A percentile compares a stretch with the other conserved stretches of the same genome.
These are phyloP conservation scores for Neurospora crassa DNA, from an alignment of 2,329 filamentous ascomycete genomes.

Conservation along the genomic window DNA sequence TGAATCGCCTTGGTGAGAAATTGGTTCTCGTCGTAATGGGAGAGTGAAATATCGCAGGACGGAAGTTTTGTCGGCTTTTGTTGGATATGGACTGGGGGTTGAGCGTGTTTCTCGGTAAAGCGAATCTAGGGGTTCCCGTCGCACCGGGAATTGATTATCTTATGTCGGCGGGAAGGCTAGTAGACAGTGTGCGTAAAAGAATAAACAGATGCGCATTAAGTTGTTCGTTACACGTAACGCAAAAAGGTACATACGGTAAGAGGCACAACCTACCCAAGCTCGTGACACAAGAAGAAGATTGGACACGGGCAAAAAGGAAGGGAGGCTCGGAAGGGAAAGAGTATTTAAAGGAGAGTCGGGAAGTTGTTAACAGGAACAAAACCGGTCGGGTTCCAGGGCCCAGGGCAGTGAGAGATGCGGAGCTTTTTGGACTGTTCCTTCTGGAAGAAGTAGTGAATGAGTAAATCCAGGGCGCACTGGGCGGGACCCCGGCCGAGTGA, in stretches of 20 bases:
- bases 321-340: not conserved
- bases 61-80: not conserved
- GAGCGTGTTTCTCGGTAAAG: not conserved
- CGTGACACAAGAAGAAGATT: not conserved
- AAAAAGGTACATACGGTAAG: not conserved
- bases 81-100: not conserved
- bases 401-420: not conserved
- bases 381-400: not conserved
- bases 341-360: not conserved
- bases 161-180: not conserved
- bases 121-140: not conserved
- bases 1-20: not conserved
- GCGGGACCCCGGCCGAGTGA: no score
- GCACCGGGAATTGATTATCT: not conserved
- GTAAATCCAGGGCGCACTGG: no score
- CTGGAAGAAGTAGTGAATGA: not conserved
- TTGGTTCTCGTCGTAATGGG: not conserved
- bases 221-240: not conserved
- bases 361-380: not conserved
- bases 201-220: not conserved
- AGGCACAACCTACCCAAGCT: not conserved
- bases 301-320: not conserved
- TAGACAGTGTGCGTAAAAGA: not conserved
- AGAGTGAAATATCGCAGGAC: not conserved
- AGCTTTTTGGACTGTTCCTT: conserved; percentile 6